Percentiles rank a stretch among this genome's conserved stretches.
phyloP scores from a whole-genome alignment of 1,139 yeast species.

The Komagataea norvegica region DNA sequence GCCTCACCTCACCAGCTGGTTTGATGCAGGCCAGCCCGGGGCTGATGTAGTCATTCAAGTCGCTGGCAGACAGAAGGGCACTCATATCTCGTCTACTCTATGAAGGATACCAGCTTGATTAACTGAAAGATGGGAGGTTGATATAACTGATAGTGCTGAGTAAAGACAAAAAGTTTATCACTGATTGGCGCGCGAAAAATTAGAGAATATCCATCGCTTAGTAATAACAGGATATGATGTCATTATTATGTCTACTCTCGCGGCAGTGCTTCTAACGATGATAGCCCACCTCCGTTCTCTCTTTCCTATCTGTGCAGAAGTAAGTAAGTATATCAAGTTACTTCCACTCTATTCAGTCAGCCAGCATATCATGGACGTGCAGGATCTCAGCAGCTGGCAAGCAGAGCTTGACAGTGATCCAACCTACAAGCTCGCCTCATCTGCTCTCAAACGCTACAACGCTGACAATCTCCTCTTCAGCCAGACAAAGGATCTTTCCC shows the following conservation, averaged over 20 bases:
- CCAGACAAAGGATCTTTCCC: constrained; percentile 16
- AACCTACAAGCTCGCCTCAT: constrained; percentile 34
- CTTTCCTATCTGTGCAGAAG: no score
- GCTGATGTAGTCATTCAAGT: constrained; percentile 86
- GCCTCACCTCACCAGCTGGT: constrained; percentile 52
- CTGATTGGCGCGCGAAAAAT: constrained; percentile 9
- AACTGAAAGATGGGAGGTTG: no score
- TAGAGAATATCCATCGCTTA: no score
- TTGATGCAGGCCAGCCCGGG: constrained; percentile 96
- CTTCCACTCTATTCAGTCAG: no score
- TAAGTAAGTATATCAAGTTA: no score
- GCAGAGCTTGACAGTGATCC: constrained; percentile 28
- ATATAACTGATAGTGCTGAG: constrained; percentile 1
- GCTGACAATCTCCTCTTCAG: constrained; percentile 32
- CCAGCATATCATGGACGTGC: constrained; percentile 15
- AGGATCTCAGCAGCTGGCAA: constrained; percentile 31
- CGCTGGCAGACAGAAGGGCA: constrained; percentile 81
- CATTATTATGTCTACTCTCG: no score
- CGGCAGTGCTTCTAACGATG: no score
- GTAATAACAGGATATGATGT: no score
- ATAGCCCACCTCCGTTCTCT: no score
- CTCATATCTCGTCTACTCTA: no score
- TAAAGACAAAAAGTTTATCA: constrained; percentile 2
- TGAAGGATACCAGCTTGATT: no score
- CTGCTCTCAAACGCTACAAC: constrained; percentile 34